Base-by-base conservation (phyloP, 1,139 yeast genomes). In the Suzukiozyma palmioleophila region DNA sequence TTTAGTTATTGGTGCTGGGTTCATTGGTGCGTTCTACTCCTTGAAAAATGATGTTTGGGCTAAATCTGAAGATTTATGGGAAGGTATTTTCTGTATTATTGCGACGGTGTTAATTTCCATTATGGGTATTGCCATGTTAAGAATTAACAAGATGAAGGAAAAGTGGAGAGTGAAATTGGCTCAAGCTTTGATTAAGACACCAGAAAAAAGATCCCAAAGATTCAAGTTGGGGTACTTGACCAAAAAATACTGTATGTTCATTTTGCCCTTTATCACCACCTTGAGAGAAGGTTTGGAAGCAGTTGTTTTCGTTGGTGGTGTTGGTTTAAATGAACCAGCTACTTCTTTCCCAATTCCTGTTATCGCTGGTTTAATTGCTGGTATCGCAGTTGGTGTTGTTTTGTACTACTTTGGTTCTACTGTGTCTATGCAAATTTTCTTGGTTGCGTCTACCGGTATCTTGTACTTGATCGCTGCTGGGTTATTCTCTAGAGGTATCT, bases 81-180 rank as follows among this genome's bases (percentile, higher is more conserved):
- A 88, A 64, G 96, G 95, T 54, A 73, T 82, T 25, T 78, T 88
- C 53, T 81, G 87, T 55, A 62, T 88, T 27, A 72, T 89, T 49
- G 96, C 96, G 1, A 76, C 92, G 0, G 66, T 83, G 14, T 75
- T 88, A 59, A 88, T 88, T 44, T 79, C 96, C 2, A 51, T 80
- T 36, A 88, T 88, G 96, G 96, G 96, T 34, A 65, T 88, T 49
- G 92, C 94, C 53, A 84, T 88, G 81, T 73, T 88, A 53, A 75
- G 96, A 55, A 73, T 88, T 58, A 86, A 88, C 60, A 88, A 88
- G 66, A 74, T 88, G 79, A 81, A 84, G 61, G 89, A 80, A 51
- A 88, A 88, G 63, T 88, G 95, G 85, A 79, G 95, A 66, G 69
- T 85, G 46, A 88, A 88, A 66, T 73, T 88, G 53, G 92, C 95